Evolutionary conservation across 345 rosid genomes (phyloP).

Genomic region (Camelina laxa): DNA sequence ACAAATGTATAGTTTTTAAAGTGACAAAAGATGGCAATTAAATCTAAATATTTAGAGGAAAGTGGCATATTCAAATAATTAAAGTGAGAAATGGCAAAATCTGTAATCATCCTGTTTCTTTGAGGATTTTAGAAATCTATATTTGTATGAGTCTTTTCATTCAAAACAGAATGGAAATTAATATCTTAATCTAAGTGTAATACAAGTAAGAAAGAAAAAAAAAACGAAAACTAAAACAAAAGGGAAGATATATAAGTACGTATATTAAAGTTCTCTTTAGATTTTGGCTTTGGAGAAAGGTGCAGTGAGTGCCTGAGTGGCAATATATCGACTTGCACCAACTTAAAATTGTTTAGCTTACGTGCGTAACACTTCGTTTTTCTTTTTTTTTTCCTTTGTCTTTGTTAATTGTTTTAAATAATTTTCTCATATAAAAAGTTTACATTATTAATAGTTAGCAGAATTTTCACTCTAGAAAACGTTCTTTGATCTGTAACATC

Average conservation of each 20-base stretch:
- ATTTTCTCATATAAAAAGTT: not conserved
- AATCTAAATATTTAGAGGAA: too few relatives aligned
- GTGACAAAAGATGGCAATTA: too few relatives aligned
- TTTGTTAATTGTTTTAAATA: not conserved
- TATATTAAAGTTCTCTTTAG: slow-evolving; percentile 36
- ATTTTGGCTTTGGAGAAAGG: slow-evolving; percentile 41
- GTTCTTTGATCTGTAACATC: slow-evolving; percentile 9
- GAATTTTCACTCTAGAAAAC: not conserved
- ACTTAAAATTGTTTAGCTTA: slow-evolving; percentile 33
- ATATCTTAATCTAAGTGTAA: not conserved
- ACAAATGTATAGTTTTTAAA: too few relatives aligned
- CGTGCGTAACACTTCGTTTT: slow-evolving; percentile 35
- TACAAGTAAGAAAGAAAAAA: not conserved
- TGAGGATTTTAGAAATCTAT: not conserved
- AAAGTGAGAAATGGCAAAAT: too few relatives aligned
- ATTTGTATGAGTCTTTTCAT: not conserved
- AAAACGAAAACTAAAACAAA: not conserved
- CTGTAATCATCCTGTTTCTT: not conserved
- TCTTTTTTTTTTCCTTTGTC: not conserved
- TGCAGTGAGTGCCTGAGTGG: slow-evolving; percentile 47
- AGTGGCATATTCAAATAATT: too few relatives aligned
- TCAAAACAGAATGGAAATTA: not conserved
- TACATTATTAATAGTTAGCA: not conserved
- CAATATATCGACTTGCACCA: slow-evolving; percentile 42
- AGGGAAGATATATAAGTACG: slow-evolving; percentile 9